phyloP scores from a whole-genome alignment of 257 asterid species.

The Jasminum sambac region DNA sequence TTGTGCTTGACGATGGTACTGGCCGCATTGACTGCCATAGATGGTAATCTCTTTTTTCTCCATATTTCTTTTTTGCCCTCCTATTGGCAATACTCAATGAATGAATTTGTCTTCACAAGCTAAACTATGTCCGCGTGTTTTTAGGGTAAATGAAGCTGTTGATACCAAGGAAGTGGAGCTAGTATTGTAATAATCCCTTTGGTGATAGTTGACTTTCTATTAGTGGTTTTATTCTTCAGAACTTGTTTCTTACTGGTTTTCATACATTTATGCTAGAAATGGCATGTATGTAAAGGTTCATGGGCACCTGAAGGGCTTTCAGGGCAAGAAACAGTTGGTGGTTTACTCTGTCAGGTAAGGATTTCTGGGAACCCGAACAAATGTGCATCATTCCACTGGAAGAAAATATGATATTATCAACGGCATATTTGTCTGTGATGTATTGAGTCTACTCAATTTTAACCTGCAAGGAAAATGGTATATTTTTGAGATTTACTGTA shows the following conservation, averaged over 20 bases:
- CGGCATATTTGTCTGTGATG: neutral
- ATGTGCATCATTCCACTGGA: neutral
- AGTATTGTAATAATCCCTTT: constrained; percentile 49
- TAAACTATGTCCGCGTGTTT: constrained; percentile 14
- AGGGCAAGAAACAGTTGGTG: constrained; percentile 74
- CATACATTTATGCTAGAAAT: constrained; percentile 43
- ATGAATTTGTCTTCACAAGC: neutral
- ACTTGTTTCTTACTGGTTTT: constrained; percentile 23
- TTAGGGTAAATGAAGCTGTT: constrained; percentile 67
- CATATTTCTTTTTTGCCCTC: neutral
- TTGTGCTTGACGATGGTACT: constrained; percentile 86
- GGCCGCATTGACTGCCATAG: constrained; percentile 71
- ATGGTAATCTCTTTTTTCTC: constrained; percentile 48
- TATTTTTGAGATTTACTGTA: neutral
- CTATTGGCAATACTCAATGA: neutral
- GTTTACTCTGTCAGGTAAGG: constrained; percentile 77
- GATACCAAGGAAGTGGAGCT: constrained; percentile 75
- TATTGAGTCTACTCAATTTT: neutral
- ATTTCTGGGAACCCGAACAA: neutral
- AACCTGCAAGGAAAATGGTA: neutral
- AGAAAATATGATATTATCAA: neutral
- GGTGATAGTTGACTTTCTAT: constrained; percentile 10
- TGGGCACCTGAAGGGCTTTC: constrained; percentile 87
- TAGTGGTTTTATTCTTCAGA: neutral
- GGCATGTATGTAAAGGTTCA: constrained; percentile 87